These are phyloP conservation scores for Sophora flavescens DNA, from an alignment of 306 rosid genomes.

Conservation along the genomic window DNA sequence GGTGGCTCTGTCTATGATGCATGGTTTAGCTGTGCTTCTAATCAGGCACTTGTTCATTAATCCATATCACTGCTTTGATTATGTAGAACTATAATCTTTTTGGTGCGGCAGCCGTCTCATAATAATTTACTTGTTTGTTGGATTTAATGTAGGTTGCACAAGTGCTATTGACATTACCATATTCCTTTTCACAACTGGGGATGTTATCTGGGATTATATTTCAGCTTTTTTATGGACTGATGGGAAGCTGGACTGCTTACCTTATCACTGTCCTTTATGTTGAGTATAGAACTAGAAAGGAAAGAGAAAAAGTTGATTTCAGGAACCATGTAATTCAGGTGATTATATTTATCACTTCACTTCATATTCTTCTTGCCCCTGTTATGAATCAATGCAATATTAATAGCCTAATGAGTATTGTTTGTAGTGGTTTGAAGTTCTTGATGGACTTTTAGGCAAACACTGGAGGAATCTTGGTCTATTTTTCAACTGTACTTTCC, in stretches of 20 bases:
- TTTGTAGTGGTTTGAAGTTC: conserved; percentile 97
- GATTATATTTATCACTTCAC: not conserved
- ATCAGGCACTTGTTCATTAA: conserved; percentile 66
- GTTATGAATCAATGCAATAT: not conserved
- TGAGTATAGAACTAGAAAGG: conserved; percentile 97
- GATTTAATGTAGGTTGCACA: conserved; percentile 84
- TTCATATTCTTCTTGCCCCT: not conserved
- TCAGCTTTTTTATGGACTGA: conserved; percentile 90
- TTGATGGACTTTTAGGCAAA: conserved; percentile 93
- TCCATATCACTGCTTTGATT: conserved; percentile 1
- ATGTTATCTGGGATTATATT: conserved; percentile 90
- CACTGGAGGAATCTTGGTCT: conserved; percentile 95
- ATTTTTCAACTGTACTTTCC: conserved; percentile 96
- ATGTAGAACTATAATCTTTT: not conserved
- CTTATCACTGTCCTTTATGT: conserved; percentile 91
- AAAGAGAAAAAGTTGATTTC: conserved; percentile 94
- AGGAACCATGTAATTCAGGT: conserved; percentile 98
- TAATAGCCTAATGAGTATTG: not conserved
- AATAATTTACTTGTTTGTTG: conserved; percentile 19
- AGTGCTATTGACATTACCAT: conserved; percentile 95
- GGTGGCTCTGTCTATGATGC: conserved; percentile 99
- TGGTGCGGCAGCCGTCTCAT: not conserved
- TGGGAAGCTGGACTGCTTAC: conserved; percentile 99
- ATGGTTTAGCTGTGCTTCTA: conserved; percentile 98
- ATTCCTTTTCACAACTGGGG: conserved; percentile 96